A percentile compares a stretch with the other conserved stretches of the same genome.
These are phyloP conservation scores for Leccinum disarticulatum DNA, from an alignment of 768 basidiomycete genomes.

Conservation along the genomic window DNA sequence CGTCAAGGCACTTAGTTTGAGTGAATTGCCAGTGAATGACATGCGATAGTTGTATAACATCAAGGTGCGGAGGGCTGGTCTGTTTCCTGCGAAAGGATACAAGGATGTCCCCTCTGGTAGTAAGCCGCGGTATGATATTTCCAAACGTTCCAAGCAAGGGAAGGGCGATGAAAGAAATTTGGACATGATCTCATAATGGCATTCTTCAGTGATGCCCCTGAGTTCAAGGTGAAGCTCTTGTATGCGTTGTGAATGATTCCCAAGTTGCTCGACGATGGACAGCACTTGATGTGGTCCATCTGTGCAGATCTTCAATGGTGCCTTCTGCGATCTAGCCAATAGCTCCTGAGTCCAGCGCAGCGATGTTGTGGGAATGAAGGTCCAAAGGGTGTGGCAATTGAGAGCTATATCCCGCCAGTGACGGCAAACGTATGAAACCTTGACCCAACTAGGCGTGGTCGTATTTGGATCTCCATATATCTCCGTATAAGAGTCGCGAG, in stretches of 20 bases:
- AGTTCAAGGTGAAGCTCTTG: neutral
- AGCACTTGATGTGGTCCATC: neutral
- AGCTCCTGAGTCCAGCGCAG: too few species aligned
- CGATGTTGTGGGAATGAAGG: too few species aligned
- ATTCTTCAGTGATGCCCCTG: too few species aligned
- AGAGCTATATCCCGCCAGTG: too few species aligned
- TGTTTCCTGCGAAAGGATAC: neutral
- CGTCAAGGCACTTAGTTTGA: slow-evolving; percentile 29
- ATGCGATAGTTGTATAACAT: neutral
- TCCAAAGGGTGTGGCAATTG: too few species aligned
- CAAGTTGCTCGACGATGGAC: neutral
- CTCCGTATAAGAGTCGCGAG: too few species aligned
- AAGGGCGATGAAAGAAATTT: neutral
- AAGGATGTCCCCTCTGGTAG: too few species aligned
- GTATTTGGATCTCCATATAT: too few species aligned
- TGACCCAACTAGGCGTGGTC: neutral
- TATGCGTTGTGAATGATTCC: neutral
- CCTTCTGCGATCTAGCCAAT: slow-evolving; percentile 35
- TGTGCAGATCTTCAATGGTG: slow-evolving; percentile 19
- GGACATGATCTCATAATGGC: neutral
- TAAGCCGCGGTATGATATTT: neutral
- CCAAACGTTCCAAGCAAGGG: neutral
- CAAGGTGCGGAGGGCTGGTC: neutral
- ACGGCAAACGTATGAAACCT: neutral
- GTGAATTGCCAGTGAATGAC: neutral